Evolutionary conservation across 805 yeast species (phyloP).

Genomic region (Sugiyamaella chiloensis): DNA sequence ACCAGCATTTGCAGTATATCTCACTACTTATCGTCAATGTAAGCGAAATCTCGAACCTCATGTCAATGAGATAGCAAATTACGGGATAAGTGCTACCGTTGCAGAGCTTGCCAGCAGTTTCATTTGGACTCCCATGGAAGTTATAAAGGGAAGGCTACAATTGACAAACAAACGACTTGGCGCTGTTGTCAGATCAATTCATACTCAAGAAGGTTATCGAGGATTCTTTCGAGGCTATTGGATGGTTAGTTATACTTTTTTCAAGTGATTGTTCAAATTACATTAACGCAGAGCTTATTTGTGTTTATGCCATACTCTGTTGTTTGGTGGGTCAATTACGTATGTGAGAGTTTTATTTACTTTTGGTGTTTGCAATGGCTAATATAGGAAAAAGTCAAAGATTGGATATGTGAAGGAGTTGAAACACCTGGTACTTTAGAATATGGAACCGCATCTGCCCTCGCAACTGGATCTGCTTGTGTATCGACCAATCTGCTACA

Average conservation of each 20-base stretch:
- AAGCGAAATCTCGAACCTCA: conserved; percentile 35
- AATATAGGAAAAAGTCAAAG: not conserved
- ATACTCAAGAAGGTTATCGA: conserved; percentile 16
- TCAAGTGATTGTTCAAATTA: not conserved
- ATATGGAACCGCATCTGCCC: conserved; percentile 34
- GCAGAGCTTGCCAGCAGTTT: conserved; percentile 38
- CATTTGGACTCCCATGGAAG: conserved; percentile 46
- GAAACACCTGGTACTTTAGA: conserved; percentile 20
- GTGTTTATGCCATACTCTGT: conserved; percentile 25
- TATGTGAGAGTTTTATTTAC: not conserved
- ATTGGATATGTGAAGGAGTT: not conserved
- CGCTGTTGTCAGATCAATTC: conserved; percentile 25
- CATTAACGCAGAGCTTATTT: conserved; percentile 11
- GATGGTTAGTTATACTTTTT: conserved; percentile 13
- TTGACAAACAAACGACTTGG: conserved; percentile 24
- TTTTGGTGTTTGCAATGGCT: not conserved
- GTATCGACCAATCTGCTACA: conserved; percentile 38
- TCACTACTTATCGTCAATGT: conserved; percentile 38
- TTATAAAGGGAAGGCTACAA: conserved; percentile 42
- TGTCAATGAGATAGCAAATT: conserved; percentile 34
- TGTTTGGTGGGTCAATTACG: conserved; percentile 20
- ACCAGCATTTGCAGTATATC: conserved; percentile 42
- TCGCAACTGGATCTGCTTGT: conserved; percentile 36
- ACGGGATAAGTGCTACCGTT: conserved; percentile 35
- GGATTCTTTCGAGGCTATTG: conserved; percentile 25